Evolutionary conservation across 2,329 filamentous ascomycete species (phyloP).

Genomic region (Fusarium pseudoanthophilum): DNA sequence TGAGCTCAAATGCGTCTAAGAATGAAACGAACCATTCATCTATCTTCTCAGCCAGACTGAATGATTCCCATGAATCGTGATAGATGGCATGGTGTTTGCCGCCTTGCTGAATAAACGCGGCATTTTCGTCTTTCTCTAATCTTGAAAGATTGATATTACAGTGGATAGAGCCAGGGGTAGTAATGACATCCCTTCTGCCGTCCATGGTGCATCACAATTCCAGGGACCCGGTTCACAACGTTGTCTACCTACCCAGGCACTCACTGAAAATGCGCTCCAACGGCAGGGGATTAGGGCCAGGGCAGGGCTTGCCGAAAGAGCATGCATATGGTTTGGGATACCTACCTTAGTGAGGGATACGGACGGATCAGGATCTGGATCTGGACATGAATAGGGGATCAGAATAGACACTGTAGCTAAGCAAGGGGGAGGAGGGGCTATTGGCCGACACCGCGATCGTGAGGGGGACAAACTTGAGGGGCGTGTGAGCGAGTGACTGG

Average conservation of each 20-base stretch:
- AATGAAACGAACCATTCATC: background rate
- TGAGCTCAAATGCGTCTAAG: background rate
- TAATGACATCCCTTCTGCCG: background rate
- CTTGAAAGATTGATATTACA: background rate
- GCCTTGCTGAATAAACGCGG: background rate
- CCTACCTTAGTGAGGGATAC: background rate
- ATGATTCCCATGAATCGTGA: background rate
- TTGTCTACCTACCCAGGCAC: background rate
- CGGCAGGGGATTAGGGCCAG: slow-evolving; percentile 22
- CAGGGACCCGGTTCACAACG: slow-evolving; percentile 31
- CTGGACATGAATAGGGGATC: background rate
- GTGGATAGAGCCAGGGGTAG: slow-evolving; percentile 1
- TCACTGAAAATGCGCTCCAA: background rate
- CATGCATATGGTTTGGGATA: slow-evolving; percentile 1
- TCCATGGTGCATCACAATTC: slow-evolving; percentile 11
- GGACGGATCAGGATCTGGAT: background rate
- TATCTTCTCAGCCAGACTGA: background rate
- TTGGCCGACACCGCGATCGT: background rate
- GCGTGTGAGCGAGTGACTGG: background rate
- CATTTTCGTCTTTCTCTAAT: background rate
- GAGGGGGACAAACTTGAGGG: background rate
- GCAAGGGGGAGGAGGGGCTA: background rate
- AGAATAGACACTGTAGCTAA: background rate
- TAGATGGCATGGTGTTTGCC: background rate
- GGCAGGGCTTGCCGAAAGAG: slow-evolving; percentile 18